Evolutionary conservation across 2,329 filamentous ascomycete species (phyloP), one percentile per base, ranked within the genome.

Genomic region (Chaetomiaceae sp.): DNA sequence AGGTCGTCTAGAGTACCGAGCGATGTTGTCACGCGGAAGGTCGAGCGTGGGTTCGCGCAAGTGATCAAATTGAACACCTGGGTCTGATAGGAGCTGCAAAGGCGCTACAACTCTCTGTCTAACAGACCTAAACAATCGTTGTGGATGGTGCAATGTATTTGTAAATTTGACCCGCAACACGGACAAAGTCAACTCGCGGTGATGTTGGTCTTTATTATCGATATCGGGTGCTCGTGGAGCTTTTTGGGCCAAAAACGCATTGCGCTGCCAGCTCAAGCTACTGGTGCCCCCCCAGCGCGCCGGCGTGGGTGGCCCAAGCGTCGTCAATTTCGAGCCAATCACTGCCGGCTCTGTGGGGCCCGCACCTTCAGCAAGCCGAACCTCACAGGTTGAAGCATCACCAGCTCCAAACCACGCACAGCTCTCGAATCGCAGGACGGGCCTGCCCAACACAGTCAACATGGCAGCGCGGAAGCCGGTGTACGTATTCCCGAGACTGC

Each of bases 381-480:
- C 58, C 56, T 59, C 58, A 51, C 41, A 55, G 48, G 50, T 43
- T 33, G 47, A 41, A 46, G 51, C 51, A 52, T 50, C 55, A 41
- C 55, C 53, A 54, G 54, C 45, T 58, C 56, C 58, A 63, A 68
- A 64, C 61, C 61, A 61, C 61, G 56, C 61, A 61, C 43, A 56
- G 52, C 51, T 48, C 57, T 9, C 50, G 50, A 50, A 62, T 55
- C 54, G 55, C 56, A 60, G 56, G 52, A 53, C 58, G 51, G 52
- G 54, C 62, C 47, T 52, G 61, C 61, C 63, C 65, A n/a, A 67
- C 67, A 66, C 61, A 66, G 62, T 68, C 74, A 79, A 65, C 65
- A 85, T 85, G 82, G 75, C 82, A 65, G 70, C 75, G 67, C 74
- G 82, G 67, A 77, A 81, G 70, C 76, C 82, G 65, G 71, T 78